Conservation (phyloP, 2,329 filamentous ascomycete genomes). For the Apiospora hydei region DNA sequence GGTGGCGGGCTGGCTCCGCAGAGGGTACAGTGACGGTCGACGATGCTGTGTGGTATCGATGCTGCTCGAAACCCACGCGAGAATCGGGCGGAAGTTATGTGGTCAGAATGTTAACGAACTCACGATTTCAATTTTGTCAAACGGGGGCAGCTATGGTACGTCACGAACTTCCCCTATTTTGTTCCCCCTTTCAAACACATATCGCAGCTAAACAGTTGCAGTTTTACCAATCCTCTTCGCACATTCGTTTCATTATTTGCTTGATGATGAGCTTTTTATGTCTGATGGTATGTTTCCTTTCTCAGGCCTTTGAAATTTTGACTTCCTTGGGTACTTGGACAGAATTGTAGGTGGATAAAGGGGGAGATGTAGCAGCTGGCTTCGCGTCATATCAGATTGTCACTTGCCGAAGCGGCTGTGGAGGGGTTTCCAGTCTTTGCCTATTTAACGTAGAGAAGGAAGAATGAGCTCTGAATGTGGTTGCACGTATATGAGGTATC, state of each 20-base stretch:
- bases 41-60: too few species aligned
- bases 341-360: background rate
- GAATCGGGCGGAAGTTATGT: background rate
- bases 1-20: background rate
- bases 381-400: constrained; percentile 24
- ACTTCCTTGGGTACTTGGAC: background rate
- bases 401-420: background rate
- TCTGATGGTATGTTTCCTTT: background rate
- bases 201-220: background rate
- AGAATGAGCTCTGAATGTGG: background rate
- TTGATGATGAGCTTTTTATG: background rate
- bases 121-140: constrained; percentile 6
- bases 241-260: background rate
- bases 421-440: background rate
- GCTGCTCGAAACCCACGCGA: background rate
- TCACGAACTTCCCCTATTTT: background rate
- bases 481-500: constrained; percentile 29
- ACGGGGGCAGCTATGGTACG: background rate
- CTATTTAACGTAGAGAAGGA: background rate
- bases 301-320: background rate
- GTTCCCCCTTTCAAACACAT: background rate
- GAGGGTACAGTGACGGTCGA: background rate
- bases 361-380: background rate
- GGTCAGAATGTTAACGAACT: background rate
- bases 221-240: background rate